A percentile compares a stretch with the other conserved stretches of the same genome.
These are phyloP conservation scores for Sporothrix brasiliensis DNA, from an alignment of 2,329 filamentous ascomycete species.

Conservation along the genomic window DNA sequence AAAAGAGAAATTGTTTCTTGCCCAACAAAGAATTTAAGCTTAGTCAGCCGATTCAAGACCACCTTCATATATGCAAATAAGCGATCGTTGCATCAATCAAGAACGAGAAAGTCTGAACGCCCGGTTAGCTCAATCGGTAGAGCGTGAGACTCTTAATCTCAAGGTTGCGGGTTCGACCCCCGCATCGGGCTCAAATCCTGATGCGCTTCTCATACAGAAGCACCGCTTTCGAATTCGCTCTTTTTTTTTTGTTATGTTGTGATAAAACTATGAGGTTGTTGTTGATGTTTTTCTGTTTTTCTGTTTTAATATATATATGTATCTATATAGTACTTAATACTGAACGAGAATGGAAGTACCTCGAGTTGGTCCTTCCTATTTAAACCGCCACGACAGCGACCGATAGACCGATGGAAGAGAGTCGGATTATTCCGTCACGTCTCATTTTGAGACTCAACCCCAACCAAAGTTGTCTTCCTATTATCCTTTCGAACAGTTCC, in stretches of 20 bases:
- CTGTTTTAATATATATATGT: neutral
- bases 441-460: neutral
- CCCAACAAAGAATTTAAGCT: neutral
- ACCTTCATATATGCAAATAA: neutral
- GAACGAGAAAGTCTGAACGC: constrained; percentile 39
- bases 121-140: constrained; percentile 71
- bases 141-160: constrained; percentile 69
- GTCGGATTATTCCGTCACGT: too few species aligned
- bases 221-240: constrained; percentile 26
- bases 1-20: too few species aligned
- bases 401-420: neutral
- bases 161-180: constrained; percentile 48
- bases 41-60: neutral
- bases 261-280: neutral
- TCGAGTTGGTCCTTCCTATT: too few species aligned
- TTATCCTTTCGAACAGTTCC: neutral
- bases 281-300: neutral
- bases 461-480: neutral
- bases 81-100: neutral
- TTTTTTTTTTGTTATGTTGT: constrained; percentile 30
- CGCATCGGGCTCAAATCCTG: constrained; percentile 52
- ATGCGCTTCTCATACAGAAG: constrained; percentile 38
- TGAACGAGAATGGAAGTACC: too few species aligned
- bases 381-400: too few species aligned
- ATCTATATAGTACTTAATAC: too few species aligned